Evolutionary conservation across 257 asterid species (phyloP).

Genomic region (Solanum medicagineum): DNA sequence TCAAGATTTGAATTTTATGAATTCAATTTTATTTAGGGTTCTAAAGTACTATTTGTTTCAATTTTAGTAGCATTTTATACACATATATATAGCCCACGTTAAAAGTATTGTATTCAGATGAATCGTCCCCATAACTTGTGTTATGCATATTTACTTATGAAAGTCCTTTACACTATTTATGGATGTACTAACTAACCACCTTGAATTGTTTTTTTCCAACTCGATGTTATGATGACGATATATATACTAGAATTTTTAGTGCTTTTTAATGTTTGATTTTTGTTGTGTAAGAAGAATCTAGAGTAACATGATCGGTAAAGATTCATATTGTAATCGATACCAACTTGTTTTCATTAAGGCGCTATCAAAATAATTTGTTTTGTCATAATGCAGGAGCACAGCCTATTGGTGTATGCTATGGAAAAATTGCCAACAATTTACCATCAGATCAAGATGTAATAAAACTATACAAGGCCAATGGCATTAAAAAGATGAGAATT

Average conservation of each 20-base stretch:
- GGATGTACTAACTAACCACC: background rate
- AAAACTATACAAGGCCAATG: slow-evolving; percentile 11
- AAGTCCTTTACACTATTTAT: background rate
- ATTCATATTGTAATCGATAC: background rate
- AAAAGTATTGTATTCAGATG: background rate
- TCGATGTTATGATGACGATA: too few relatives aligned
- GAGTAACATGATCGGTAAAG: background rate
- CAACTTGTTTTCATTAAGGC: background rate
- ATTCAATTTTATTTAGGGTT: background rate
- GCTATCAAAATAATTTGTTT: background rate
- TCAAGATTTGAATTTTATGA: background rate
- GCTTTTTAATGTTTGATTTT: background rate
- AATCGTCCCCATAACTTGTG: background rate
- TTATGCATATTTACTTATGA: background rate
- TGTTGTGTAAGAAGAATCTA: background rate
- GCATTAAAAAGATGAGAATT: slow-evolving; percentile 15
- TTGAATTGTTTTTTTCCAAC: too few relatives aligned
- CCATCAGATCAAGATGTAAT: slow-evolving; percentile 17
- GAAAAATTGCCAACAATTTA: slow-evolving; percentile 14
- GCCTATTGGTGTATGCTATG: slow-evolving; percentile 18
- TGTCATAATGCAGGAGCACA: slow-evolving; percentile 1
- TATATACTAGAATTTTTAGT: background rate
- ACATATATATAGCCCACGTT: too few relatives aligned
- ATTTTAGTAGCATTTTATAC: too few relatives aligned
- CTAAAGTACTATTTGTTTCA: too few relatives aligned